Evolutionary conservation across 2,329 filamentous ascomycete species (phyloP).

Genomic region (Fusarium incarnatum): DNA sequence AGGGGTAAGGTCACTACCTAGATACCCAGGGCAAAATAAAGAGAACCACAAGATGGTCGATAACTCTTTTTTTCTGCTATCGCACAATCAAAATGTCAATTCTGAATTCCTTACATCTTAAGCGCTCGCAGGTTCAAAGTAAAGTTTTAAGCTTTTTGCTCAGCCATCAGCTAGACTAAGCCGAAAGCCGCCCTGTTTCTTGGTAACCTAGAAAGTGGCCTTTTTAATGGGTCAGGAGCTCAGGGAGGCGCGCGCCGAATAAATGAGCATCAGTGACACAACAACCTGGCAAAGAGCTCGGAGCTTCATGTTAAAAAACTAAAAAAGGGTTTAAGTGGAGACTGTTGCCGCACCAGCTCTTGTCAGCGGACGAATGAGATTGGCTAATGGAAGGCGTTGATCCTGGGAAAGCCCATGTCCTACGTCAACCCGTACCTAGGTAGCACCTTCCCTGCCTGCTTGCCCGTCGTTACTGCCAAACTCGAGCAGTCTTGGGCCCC

Average conservation of each 20-base stretch:
- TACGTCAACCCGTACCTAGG: conserved; percentile 27
- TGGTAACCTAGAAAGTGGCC: conserved; percentile 1
- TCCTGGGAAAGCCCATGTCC: conserved; percentile 30
- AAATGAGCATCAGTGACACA: conserved; percentile 32
- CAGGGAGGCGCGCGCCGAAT: conserved; percentile 26
- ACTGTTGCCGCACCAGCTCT: conserved; percentile 17
- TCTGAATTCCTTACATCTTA: background rate
- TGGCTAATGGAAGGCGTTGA: conserved; percentile 4
- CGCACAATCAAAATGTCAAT: background rate
- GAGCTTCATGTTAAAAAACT: conserved; percentile 9
- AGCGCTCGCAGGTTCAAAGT: conserved; percentile 20
- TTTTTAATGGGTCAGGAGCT: conserved; percentile 4
- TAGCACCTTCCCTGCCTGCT: conserved; percentile 4
- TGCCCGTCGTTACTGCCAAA: conserved; percentile 1
- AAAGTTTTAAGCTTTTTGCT: conserved; percentile 36
- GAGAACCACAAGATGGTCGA: background rate
- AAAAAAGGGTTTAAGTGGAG: conserved; percentile 12
- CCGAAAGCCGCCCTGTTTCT: conserved; percentile 13
- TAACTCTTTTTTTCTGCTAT: background rate
- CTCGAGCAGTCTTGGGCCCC: background rate
- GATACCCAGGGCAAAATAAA: background rate
- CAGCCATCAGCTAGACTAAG: conserved; percentile 17
- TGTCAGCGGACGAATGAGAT: background rate
- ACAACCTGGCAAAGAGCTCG: conserved; percentile 11
- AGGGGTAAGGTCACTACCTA: background rate